Conservation (phyloP, 169 alveolate species). For the Cryptosporidium tyzzeri region DNA sequence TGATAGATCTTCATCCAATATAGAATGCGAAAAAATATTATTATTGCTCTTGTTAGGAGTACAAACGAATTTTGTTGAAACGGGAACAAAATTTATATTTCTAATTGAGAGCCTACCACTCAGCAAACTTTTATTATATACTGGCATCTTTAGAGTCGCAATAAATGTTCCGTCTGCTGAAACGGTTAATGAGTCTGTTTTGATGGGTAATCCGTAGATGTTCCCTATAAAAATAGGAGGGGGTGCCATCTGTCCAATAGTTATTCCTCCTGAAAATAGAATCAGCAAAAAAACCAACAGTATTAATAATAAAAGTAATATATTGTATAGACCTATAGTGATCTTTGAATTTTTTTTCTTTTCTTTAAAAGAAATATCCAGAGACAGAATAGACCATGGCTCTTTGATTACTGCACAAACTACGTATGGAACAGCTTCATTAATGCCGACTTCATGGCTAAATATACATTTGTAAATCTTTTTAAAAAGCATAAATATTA, state of each 20-base stretch:
- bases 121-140: constrained; percentile 55
- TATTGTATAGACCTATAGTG: constrained; percentile 39
- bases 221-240: constrained; percentile 72
- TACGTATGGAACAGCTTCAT: constrained; percentile 47
- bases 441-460: constrained; percentile 1
- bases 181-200: constrained; percentile 45
- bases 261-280: constrained; percentile 70
- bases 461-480: not conserved
- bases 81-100: constrained; percentile 41
- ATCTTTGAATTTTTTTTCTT: constrained; percentile 50
- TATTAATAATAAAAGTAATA: constrained; percentile 21
- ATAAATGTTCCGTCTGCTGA: constrained; percentile 46
- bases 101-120: constrained; percentile 52
- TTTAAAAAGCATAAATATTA: constrained; percentile 2
- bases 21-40: constrained; percentile 15
- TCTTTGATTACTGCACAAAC: constrained; percentile 44
- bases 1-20: not conserved
- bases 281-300: constrained; percentile 61
- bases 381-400: constrained; percentile 33
- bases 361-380: constrained; percentile 22
- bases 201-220: constrained; percentile 56
- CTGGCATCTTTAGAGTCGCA: constrained; percentile 43
- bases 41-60: constrained; percentile 40
- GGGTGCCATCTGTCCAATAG: constrained; percentile 72
- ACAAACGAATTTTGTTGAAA: constrained; percentile 36